Evolutionary conservation across 768 basidiomycete genomes (phyloP), one percentile per base, ranked within the genome.

Genomic region (Tricholoma furcatifolium): DNA sequence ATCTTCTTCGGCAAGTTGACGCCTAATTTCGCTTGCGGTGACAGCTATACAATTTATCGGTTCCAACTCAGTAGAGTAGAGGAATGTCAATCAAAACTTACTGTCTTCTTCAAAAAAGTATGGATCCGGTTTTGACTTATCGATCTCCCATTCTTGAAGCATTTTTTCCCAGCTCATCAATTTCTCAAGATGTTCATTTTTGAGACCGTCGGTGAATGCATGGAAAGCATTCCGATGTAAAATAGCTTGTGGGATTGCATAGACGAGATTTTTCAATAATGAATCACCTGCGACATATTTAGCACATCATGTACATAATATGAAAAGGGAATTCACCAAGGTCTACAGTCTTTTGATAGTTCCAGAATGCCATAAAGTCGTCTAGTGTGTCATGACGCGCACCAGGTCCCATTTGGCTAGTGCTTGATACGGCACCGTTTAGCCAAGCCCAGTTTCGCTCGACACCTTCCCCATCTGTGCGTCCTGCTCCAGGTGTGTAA

Each of bases 391-490:
- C n/a, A n/a, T n/a, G n/a, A n/a, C n/a, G n/a, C n/a, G n/a, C n/a
- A 6, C 65, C 67, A 1, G 62, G 61, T 1, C 62, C 64, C 61
- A 68, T 68, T 45, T 63, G 63, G 21, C 54, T 55, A 0, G 56
- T 61, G 24, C 60, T 56, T 8, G n/a, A n/a, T n/a, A n/a, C n/a
- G n/a, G n/a, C n/a, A n/a, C n/a, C n/a, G n/a, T n/a, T n/a, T n/a
- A n/a, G n/a, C n/a, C n/a, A n/a, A n/a, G n/a, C n/a, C n/a, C n/a
- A n/a, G n/a, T n/a, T n/a, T n/a, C n/a, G n/a, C n/a, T n/a, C n/a
- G n/a, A n/a, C n/a, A n/a, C n/a, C n/a, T n/a, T n/a, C n/a, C n/a
- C n/a, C n/a, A n/a, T 34, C 30, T 17, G 58, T 50, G 3, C 57
- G 40, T 1, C 67, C 24, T 59, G 21, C 11, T 62, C 61, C 48